Evolutionary conservation across 139 green algal genomes (phyloP).

Genomic region (Edaphochlamys debaryana): DNA sequence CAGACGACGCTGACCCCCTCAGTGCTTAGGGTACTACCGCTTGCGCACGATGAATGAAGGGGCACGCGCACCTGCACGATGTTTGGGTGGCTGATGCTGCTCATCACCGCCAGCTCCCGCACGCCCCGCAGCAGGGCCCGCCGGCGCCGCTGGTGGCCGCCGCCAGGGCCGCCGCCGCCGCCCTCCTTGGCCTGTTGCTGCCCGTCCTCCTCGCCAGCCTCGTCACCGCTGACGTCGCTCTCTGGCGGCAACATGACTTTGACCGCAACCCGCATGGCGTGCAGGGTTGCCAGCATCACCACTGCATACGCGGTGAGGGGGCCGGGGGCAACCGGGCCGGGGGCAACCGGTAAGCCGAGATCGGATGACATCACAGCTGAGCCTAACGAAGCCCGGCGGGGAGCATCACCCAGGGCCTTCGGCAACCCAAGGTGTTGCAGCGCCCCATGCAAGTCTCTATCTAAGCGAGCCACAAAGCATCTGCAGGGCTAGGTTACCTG

Average conservation of each 20-base stretch:
- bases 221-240: background rate
- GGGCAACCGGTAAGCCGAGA: too few relatives aligned
- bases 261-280: background rate
- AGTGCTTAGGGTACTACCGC: background rate
- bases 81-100: slow-evolving; percentile 21
- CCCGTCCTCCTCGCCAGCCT: background rate
- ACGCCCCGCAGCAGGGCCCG: slow-evolving; percentile 3
- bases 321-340: too few relatives aligned
- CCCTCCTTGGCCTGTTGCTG: background rate
- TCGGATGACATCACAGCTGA: too few relatives aligned
- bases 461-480: too few relatives aligned
- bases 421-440: too few relatives aligned
- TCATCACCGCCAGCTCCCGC: slow-evolving; percentile 25
- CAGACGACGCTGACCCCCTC: background rate
- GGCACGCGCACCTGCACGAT: slow-evolving; percentile 16
- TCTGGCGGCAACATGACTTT: slow-evolving; percentile 25
- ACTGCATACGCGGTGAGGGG: too few relatives aligned
- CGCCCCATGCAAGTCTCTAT: too few relatives aligned
- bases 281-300: too few relatives aligned
- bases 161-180: background rate
- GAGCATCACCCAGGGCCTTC: too few relatives aligned
- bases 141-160: slow-evolving; percentile 14
- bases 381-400: too few relatives aligned
- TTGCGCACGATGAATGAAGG: too few relatives aligned
- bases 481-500: too few relatives aligned